Conservation (phyloP, 2,329 filamentous ascomycete genomes). For the Sarocladium kiliense region DNA sequence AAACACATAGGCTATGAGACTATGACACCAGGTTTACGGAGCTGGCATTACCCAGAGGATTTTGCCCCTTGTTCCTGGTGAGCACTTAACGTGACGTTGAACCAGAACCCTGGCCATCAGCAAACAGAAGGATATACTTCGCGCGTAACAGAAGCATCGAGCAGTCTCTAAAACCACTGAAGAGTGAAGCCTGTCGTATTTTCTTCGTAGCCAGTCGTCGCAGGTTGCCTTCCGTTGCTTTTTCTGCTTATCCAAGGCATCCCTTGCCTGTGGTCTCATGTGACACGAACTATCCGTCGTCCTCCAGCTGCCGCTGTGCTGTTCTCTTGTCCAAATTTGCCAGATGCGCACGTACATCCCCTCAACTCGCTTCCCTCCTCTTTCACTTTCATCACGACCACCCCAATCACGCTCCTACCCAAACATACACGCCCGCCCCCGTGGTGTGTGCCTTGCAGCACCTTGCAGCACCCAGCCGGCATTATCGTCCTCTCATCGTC, state of each 20-base stretch:
- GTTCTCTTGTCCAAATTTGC: not conserved
- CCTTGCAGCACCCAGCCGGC: not conserved
- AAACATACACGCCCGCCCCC: not conserved
- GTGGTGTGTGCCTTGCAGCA: conserved; percentile 5
- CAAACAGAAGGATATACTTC: not conserved
- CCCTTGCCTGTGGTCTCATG: conserved; percentile 6
- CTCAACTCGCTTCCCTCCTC: not conserved
- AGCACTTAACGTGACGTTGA: not conserved
- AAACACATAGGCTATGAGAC: not conserved
- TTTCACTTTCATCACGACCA: not conserved
- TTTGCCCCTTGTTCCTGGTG: not conserved
- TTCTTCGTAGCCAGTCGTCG: not conserved
- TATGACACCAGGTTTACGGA: not conserved
- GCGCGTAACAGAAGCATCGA: not conserved
- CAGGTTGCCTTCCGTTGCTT: not conserved
- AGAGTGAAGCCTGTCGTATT: not conserved
- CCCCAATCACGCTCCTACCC: not conserved
- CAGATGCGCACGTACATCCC: no score
- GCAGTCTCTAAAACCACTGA: not conserved
- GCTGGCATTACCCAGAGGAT: not conserved
- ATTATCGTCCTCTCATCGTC: not conserved
- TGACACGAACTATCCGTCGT: not conserved
- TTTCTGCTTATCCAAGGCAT: not conserved
- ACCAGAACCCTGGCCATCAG: not conserved
- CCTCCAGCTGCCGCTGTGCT: not conserved